phyloP scores from a whole-genome alignment of 2,329 filamentous ascomycete genomes.

The Pezicula rhizophila region DNA sequence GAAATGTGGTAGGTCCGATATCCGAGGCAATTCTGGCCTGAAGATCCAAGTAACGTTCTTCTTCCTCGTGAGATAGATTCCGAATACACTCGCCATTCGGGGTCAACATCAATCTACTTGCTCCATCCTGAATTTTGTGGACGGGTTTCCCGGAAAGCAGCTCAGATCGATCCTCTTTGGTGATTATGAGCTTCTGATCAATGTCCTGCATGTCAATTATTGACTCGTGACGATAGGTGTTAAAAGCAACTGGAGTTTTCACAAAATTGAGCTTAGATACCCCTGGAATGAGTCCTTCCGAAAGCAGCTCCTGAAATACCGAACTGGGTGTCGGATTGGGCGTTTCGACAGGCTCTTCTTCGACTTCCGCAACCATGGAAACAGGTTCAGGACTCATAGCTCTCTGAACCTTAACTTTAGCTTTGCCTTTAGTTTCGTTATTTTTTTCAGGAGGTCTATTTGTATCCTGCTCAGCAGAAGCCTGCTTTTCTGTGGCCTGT shows the following conservation, averaged over 20 bases:
- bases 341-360: conserved; percentile 23
- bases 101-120: conserved; percentile 62
- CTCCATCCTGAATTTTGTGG: conserved; percentile 56
- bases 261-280: conserved; percentile 35
- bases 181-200: conserved; percentile 39
- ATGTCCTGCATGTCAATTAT: conserved; percentile 15
- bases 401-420: conserved; percentile 18
- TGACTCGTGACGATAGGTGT: conserved; percentile 28
- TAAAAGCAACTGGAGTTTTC: conserved; percentile 28
- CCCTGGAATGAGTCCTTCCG: conserved; percentile 28
- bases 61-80: conserved; percentile 62
- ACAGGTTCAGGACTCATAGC: conserved; percentile 13
- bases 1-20: conserved; percentile 48
- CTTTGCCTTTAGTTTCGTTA: conserved; percentile 15
- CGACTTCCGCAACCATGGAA: conserved; percentile 14
- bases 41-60: conserved; percentile 63
- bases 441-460: conserved; percentile 10
- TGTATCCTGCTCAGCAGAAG: conserved; percentile 10
- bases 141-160: conserved; percentile 53
- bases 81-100: conserved; percentile 73
- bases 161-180: conserved; percentile 47
- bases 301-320: conserved; percentile 34
- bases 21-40: conserved; percentile 53
- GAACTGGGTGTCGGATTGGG: conserved; percentile 23
- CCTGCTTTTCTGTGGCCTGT: conserved; percentile 6